Conservation (phyloP, 768 basidiomycete species). For the Pulveroboletus sp. region DNA sequence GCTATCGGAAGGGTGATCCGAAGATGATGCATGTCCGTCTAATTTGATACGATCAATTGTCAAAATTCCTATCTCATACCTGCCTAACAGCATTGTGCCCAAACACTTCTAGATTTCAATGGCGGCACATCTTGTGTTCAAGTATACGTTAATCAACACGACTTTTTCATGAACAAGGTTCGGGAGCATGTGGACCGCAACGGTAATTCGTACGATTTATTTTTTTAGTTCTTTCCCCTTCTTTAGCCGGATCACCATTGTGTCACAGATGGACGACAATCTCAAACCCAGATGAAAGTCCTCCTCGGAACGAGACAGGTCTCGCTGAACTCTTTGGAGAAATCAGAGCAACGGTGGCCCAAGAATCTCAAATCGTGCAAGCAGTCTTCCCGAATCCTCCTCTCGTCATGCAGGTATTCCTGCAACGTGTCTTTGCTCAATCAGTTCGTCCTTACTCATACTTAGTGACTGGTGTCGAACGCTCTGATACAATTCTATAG, state of each 20-base stretch:
- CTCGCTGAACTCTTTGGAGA: constrained; percentile 77
- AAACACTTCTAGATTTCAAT: constrained; percentile 95
- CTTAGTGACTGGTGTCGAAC: neutral
- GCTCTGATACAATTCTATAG: constrained; percentile 38
- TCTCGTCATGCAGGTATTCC: constrained; percentile 95
- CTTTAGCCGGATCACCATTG: neutral
- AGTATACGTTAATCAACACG: constrained; percentile 98
- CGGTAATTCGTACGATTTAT: constrained; percentile 52
- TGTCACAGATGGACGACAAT: constrained; percentile 71
- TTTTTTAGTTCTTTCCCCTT: neutral
- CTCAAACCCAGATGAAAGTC: constrained; percentile 70
- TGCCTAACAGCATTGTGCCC: constrained; percentile 83
- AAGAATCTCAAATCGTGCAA: constrained; percentile 96
- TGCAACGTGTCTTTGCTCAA: constrained; percentile 97
- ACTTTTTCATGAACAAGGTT: constrained; percentile 96
- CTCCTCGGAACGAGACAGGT: constrained; percentile 79
- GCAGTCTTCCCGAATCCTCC: constrained; percentile 97
- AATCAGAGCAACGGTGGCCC: constrained; percentile 86
- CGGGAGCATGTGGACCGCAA: constrained; percentile 55
- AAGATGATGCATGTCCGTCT: constrained; percentile 94
- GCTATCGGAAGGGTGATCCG: constrained; percentile 94
- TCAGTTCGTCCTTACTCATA: constrained; percentile 55
- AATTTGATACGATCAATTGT: constrained; percentile 14
- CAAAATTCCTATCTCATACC: constrained; percentile 8
- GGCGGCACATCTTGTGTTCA: constrained; percentile 96